Conservation (phyloP, 441 rosid genomes). For the Hura crepitans region DNA sequence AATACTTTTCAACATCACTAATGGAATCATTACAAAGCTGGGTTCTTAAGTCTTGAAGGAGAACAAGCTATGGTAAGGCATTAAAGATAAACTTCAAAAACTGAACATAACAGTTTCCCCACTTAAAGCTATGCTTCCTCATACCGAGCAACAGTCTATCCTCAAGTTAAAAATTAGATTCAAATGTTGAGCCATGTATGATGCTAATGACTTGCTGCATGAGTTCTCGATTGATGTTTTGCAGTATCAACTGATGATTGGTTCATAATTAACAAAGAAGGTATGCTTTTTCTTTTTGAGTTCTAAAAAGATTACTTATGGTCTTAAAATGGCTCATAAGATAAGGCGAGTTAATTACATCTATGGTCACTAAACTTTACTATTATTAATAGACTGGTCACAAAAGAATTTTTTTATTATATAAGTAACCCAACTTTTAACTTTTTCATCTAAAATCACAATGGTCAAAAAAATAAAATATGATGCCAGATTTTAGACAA, state of each 20-base stretch:
- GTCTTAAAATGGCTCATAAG: background rate
- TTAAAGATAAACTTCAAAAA: constrained; percentile 5
- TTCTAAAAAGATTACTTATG: background rate
- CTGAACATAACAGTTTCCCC: background rate
- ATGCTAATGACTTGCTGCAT: constrained; percentile 2
- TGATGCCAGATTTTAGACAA: too few relatives aligned
- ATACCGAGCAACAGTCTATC: constrained; percentile 4
- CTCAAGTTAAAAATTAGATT: constrained; percentile 1
- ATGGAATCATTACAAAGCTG: background rate
- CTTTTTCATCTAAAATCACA: too few relatives aligned
- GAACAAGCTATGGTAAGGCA: background rate
- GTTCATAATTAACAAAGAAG: background rate
- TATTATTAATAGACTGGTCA: too few relatives aligned
- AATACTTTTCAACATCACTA: background rate
- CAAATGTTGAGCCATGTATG: background rate
- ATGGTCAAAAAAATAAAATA: too few relatives aligned
- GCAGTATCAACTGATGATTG: background rate
- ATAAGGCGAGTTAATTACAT: too few relatives aligned
- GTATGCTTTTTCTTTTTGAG: constrained; percentile 11
- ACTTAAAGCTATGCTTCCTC: constrained; percentile 14
- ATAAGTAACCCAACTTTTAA: too few relatives aligned
- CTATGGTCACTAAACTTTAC: too few relatives aligned
- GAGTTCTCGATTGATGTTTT: background rate
- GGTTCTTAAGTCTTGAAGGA: background rate
- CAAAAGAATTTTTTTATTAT: too few relatives aligned